Conservation (phyloP, 805 yeast genomes). For the Starmerella etchellsii region DNA sequence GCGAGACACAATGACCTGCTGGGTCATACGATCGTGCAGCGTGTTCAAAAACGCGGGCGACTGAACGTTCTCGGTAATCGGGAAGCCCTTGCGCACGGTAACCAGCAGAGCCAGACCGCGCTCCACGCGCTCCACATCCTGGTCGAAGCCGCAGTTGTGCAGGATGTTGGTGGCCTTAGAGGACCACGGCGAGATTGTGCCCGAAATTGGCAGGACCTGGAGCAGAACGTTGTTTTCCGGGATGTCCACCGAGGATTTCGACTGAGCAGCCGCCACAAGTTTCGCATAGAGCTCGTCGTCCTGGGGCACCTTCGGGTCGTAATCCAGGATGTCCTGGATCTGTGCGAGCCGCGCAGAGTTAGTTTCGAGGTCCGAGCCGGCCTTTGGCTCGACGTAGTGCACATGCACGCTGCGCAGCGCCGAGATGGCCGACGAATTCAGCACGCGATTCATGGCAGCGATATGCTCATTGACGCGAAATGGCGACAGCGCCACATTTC, state of each 20-base stretch:
- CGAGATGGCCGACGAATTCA: conserved; percentile 52
- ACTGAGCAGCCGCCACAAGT: conserved; percentile 30
- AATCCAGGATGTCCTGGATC: conserved; percentile 52
- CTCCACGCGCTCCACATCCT: conserved; percentile 69
- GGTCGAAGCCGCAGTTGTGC: conserved; percentile 69
- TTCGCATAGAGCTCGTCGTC: conserved; percentile 34
- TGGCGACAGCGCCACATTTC: conserved; percentile 79
- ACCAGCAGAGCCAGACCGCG: conserved; percentile 73
- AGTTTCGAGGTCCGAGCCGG: conserved; percentile 24
- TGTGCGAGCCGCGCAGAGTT: conserved; percentile 27
- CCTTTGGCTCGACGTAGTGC: conserved; percentile 61
- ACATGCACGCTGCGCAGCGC: conserved; percentile 62
- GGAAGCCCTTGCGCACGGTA: conserved; percentile 58
- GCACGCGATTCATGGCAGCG: conserved; percentile 58
- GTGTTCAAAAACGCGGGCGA: conserved; percentile 51
- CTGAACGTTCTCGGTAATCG: conserved; percentile 42
- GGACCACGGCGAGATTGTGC: conserved; percentile 98
- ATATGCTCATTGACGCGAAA: conserved; percentile 69
- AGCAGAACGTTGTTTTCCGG: conserved; percentile 40
- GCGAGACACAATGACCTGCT: conserved; percentile 37
- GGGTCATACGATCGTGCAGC: conserved; percentile 92
- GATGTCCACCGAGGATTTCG: conserved; percentile 6
- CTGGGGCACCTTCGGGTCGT: conserved; percentile 54
- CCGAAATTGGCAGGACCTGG: conserved; percentile 78
- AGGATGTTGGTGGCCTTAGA: conserved; percentile 95